Base-by-base conservation (phyloP, 2,329 filamentous ascomycete species). In the Phyllosticta paracitricarpa region DNA sequence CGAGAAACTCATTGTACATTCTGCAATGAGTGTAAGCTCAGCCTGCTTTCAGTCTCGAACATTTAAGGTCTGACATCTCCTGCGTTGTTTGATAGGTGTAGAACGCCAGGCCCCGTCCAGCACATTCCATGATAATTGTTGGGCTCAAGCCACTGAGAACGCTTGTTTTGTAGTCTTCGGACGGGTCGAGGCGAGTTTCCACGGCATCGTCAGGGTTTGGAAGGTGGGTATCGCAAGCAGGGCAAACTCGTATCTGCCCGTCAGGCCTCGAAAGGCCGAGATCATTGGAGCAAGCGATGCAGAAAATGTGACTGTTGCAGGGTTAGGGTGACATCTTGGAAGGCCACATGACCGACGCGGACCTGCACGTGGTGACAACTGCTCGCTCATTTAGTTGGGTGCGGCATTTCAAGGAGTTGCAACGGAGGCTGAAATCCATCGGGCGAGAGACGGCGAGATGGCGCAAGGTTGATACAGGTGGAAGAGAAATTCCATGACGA, bases 281-380 rank as follows among this genome's bases (percentile, higher is more conserved):
- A 3, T 73, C 77, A 40, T 86, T 81, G 26, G 89, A 87, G 69
- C 93, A 97, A 19, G 83, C 78, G 1, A 85, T 74, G 70, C 93
- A 97, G 75, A 96, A 95, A 52, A 95, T 87, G 73, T 97, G 93
- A 64, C 91, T 91, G 64, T 62, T 28, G 48, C 28, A n/a, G 17
- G 12, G 6, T 35, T 52, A 8, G 57, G 53, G 26, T 22, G 52
- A 69, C 51, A 68, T 65, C 51, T 58, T 7, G 51, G 28, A 17
- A 52, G 6, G 19, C 8, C 6, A 5, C 6, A 52, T 17, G 51
- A 5, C 2, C 7, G 51, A 19, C 26, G 53, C 59, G 51, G 71
- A 89, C 90, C 88, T 91, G 83, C 92, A 97, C 14, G 89, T 94
- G 4, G 92, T 96, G 35, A 96, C 90, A 1, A 96, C 81, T 10